phyloP scores from a whole-genome alignment of 75 land plant genomes.

The Pseudotsuga menziesii region DNA sequence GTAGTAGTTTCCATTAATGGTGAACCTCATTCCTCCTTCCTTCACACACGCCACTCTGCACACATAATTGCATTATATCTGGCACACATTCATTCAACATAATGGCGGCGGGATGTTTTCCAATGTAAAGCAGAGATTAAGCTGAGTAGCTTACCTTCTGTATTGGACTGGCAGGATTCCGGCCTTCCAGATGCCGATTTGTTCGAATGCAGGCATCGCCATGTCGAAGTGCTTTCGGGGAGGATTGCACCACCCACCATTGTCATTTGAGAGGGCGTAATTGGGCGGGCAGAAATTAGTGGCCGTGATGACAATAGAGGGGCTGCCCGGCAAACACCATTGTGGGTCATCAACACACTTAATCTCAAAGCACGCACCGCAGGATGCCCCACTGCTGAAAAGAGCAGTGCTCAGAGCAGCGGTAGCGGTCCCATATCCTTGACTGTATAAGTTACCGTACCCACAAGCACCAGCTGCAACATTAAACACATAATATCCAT shows the following conservation, averaged over 20 bases:
- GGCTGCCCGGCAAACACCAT: slow-evolving; percentile 44
- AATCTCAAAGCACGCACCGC: slow-evolving; percentile 54
- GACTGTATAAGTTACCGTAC: slow-evolving; percentile 45
- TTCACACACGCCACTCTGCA: slow-evolving; percentile 33
- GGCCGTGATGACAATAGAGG: slow-evolving; percentile 45
- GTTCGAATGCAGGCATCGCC: slow-evolving; percentile 46
- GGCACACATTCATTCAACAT: background rate
- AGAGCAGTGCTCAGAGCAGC: slow-evolving; percentile 54
- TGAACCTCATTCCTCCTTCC: slow-evolving; percentile 40
- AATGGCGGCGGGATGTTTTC: too few relatives aligned
- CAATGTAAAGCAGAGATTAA: background rate
- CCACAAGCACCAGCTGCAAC: slow-evolving; percentile 49
- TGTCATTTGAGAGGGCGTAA: slow-evolving; percentile 28
- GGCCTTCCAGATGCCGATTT: slow-evolving; percentile 37
- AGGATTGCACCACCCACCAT: slow-evolving; percentile 67
- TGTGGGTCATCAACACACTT: slow-evolving; percentile 25
- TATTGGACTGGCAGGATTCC: slow-evolving; percentile 38
- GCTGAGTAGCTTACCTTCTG: slow-evolving; percentile 38
- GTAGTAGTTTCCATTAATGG: slow-evolving; percentile 31
- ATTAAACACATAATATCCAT: too few relatives aligned
- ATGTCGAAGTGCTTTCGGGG: slow-evolving; percentile 47
- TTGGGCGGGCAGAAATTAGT: slow-evolving; percentile 63
- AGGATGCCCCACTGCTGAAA: slow-evolving; percentile 38
- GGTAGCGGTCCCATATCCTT: slow-evolving; percentile 45
- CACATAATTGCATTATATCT: background rate